Base-by-base conservation (phyloP, 1,284 basidiomycete genomes). In the Puccinia brachypodii region DNA sequence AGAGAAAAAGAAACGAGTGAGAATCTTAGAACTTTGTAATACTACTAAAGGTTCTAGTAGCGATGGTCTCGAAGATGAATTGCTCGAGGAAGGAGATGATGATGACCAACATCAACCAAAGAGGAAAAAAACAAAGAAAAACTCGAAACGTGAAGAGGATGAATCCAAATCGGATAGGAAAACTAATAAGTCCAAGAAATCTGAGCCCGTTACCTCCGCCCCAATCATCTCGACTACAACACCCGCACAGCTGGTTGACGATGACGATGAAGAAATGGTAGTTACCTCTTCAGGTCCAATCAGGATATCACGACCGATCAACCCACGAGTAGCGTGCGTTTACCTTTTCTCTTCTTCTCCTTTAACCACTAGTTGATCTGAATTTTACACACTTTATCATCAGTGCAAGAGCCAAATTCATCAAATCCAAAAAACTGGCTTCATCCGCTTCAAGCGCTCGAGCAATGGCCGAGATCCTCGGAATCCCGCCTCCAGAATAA, bases 381-480 rank as follows among this genome's bases (percentile, higher is more conserved):
- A 53, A 31, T 25, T 72, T 16, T 50, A 25, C 1, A 44, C 16
- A 16, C 16, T 42, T 50, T 22, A 33, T 2, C 47, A 50, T 64
- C 16, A 76, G 74, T 28, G 74, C 74, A 1, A 25, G 74, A 50
- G 47, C 56, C 28, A 76, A 76, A 50, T 76, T 64, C 31, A 76
- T 76, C 74, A 76, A 64, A 0, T 76, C 74, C 8, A 76, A 76
- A 36, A 76, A 76, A 64, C 60, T 76, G 11, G 74, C 74, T 40
- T 64, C 74, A 28, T 76, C 74, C n/a, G 40, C 38, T 33, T 28
- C 13, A 16, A 76, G 25, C 60, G 56, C 74, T 16, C 47, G 28
- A 60, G 73, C 73, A n/a, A 76, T 76, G 74, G 74, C 74, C 16
- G 74, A 76, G 62, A 76, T 76, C 58, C 40, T 76, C 2, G 74